These are phyloP conservation scores for Auricularia cornea DNA, from an alignment of 768 basidiomycete genomes.

Conservation along the genomic window DNA sequence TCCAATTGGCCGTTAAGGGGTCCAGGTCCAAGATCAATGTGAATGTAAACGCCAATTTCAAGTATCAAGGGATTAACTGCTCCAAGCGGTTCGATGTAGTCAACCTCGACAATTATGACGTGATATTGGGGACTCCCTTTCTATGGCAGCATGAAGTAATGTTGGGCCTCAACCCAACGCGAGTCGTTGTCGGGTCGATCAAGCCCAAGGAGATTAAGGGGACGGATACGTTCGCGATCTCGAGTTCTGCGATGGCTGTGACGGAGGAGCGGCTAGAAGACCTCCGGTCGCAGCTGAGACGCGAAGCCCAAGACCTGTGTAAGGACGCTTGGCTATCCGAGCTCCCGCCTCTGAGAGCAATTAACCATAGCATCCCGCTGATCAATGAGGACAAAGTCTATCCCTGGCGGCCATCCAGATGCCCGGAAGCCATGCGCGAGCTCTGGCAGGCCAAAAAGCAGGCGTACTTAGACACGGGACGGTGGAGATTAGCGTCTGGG, in stretches of 20 bases:
- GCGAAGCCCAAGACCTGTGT: background rate
- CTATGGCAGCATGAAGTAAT: constrained; percentile 23
- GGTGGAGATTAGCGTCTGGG: constrained; percentile 5
- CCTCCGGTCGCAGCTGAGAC: background rate
- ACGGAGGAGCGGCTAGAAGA: background rate
- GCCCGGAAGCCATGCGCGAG: constrained; percentile 25
- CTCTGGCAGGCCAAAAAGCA: constrained; percentile 20
- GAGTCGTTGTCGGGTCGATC: background rate
- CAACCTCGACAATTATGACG: constrained; percentile 30
- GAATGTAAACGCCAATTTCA: background rate
- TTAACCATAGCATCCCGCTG: constrained; percentile 36
- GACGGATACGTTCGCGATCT: background rate
- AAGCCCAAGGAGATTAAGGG: background rate
- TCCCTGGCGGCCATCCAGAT: constrained; percentile 22
- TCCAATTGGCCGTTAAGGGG: constrained; percentile 9
- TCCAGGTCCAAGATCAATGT: constrained; percentile 4
- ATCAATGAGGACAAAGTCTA: constrained; percentile 27
- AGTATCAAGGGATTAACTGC: constrained; percentile 3
- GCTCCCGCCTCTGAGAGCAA: constrained; percentile 29
- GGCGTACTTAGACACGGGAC: constrained; percentile 5
- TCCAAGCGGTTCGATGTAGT: constrained; percentile 19
- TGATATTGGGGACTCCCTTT: constrained; percentile 29
- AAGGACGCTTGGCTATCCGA: constrained; percentile 10
- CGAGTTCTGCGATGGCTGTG: background rate
- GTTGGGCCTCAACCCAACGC: constrained; percentile 17